phyloP scores from a whole-genome alignment of 129 eudicot genomes.

The Tagetes erecta region DNA sequence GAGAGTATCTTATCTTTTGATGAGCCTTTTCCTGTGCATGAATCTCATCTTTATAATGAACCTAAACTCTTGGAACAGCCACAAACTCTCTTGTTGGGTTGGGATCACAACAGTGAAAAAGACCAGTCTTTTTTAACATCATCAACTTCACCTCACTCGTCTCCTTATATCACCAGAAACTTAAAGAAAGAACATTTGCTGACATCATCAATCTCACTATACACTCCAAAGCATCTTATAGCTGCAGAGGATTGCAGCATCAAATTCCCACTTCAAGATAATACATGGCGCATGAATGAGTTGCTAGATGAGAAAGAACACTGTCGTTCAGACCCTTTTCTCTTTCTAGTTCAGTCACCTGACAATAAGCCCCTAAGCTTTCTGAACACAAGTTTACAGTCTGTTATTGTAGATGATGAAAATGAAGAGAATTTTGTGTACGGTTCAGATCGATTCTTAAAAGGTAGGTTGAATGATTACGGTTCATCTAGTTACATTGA shows the following conservation, averaged over 20 bases:
- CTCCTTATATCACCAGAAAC: constrained; percentile 33
- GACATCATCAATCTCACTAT: constrained; percentile 32
- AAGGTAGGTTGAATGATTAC: constrained; percentile 26
- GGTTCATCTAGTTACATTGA: constrained; percentile 27
- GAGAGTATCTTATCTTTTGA: constrained; percentile 30
- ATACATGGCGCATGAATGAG: constrained; percentile 22
- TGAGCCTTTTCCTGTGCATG: constrained; percentile 28
- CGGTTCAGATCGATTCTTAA: constrained; percentile 18
- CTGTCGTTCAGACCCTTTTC: constrained; percentile 23
- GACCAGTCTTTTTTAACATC: constrained; percentile 30
- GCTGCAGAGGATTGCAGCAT: constrained; percentile 36
- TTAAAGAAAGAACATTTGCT: constrained; percentile 26
- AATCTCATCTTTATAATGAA: constrained; percentile 28
- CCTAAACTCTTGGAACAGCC: constrained; percentile 38
- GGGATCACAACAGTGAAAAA: constrained; percentile 40
- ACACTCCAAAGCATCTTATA: constrained; percentile 30
- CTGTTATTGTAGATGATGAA: constrained; percentile 28
- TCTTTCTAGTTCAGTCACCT: constrained; percentile 32
- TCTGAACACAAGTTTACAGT: constrained; percentile 25
- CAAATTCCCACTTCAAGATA: constrained; percentile 25
- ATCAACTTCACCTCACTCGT: constrained; percentile 27
- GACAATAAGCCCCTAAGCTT: constrained; percentile 23
- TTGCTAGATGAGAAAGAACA: constrained; percentile 28
- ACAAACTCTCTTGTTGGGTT: constrained; percentile 45
- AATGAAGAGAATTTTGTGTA: constrained; percentile 31